phyloP scores from a whole-genome alignment of 306 rosid genomes.

The Inga oerstediana region DNA sequence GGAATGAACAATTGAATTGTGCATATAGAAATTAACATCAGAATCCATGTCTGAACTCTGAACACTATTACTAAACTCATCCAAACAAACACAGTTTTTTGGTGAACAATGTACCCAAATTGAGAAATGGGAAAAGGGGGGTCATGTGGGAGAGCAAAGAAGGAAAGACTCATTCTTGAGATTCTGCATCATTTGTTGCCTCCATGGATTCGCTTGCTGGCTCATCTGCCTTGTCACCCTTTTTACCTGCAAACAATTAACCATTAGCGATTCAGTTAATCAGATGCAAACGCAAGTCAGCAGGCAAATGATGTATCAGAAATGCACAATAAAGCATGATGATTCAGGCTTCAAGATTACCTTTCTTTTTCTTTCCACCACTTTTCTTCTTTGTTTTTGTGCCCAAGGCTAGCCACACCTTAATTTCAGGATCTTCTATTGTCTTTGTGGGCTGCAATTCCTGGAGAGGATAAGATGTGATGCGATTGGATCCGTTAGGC shows the following conservation, averaged over 20 bases:
- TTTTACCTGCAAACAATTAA: conserved; percentile 62
- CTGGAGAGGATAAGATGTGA: conserved; percentile 63
- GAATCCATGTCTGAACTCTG: conserved; percentile 14
- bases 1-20: neutral
- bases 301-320: neutral
- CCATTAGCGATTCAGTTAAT: neutral
- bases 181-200: conserved; percentile 50
- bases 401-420: conserved; percentile 67
- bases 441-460: conserved; percentile 61
- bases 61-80: conserved; percentile 40
- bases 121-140: conserved; percentile 21
- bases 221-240: conserved; percentile 61
- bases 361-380: conserved; percentile 80
- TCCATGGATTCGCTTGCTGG: conserved; percentile 69
- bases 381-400: conserved; percentile 70
- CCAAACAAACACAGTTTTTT: conserved; percentile 50
- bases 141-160: neutral
- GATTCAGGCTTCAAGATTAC: conserved; percentile 28
- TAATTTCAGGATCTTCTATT: conserved; percentile 71
- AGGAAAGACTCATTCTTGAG: conserved; percentile 52
- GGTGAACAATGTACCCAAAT: conserved; percentile 49
- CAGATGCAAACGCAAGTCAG: too few relatives aligned
- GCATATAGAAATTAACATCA: conserved; percentile 29
- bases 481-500: conserved; percentile 74
- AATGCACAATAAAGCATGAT: neutral